Conservation (phyloP, 2,329 filamentous ascomycete species). For the Alternaria solani region DNA sequence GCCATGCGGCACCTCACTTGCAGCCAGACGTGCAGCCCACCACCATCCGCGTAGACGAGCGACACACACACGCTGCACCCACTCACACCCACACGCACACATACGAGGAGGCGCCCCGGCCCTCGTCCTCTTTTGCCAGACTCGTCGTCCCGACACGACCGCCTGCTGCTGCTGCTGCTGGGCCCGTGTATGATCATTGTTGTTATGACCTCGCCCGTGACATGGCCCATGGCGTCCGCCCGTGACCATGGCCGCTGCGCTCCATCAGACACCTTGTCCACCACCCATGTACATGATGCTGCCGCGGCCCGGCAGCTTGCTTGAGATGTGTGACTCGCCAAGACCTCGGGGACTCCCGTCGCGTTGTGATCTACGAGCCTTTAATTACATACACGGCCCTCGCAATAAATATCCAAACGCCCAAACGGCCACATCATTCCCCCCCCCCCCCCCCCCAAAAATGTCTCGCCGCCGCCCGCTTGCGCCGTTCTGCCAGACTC, state of each 20-base stretch:
- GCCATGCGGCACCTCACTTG: slow-evolving; percentile 21
- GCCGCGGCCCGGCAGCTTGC: slow-evolving; percentile 24
- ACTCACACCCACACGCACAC: neutral
- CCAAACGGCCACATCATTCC: neutral
- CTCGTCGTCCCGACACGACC: neutral
- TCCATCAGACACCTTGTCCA: slow-evolving; percentile 7
- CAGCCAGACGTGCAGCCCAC: slow-evolving; percentile 17
- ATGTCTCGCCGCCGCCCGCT: neutral
- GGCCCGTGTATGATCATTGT: neutral
- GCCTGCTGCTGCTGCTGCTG: neutral
- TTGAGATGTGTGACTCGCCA: slow-evolving; percentile 31
- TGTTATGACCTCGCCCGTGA: neutral
- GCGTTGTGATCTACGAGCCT: slow-evolving; percentile 35
- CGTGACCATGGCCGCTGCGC: slow-evolving; percentile 7
- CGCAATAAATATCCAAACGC: slow-evolving; percentile 1
- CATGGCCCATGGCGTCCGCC: neutral
- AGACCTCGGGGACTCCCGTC: slow-evolving; percentile 31
- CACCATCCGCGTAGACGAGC: slow-evolving; percentile 3
- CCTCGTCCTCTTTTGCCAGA: neutral
- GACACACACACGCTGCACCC: neutral
- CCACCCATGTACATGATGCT: slow-evolving; percentile 25
- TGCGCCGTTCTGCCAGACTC: neutral
- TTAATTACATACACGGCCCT: slow-evolving; percentile 25
- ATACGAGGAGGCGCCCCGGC: neutral
- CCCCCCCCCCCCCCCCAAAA: no score